These are phyloP conservation scores for Hypoxylon fragiforme DNA, from an alignment of 495 filamentous ascomycete species.

Conservation along the genomic window DNA sequence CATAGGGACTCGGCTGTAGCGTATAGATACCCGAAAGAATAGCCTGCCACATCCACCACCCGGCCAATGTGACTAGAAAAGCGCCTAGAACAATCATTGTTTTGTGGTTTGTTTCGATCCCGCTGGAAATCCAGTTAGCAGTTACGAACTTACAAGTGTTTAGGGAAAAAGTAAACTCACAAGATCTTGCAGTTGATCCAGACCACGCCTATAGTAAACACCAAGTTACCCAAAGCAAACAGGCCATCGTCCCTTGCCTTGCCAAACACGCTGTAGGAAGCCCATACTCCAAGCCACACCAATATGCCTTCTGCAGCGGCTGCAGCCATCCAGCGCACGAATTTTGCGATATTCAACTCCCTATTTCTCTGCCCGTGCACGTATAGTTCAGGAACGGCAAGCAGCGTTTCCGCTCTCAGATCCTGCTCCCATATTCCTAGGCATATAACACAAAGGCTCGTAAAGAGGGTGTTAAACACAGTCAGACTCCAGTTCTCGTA, in stretches of 20 bases:
- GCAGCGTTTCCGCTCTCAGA: constrained; percentile 73
- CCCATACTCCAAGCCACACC: constrained; percentile 74
- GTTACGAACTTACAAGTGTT: background rate
- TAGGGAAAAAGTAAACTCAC: constrained; percentile 49
- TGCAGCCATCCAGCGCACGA: constrained; percentile 78
- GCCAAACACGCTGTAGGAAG: constrained; percentile 59
- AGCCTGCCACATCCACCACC: constrained; percentile 70
- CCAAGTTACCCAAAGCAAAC: constrained; percentile 75
- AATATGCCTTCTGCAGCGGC: constrained; percentile 73
- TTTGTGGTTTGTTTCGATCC: constrained; percentile 82
- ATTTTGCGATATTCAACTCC: constrained; percentile 76
- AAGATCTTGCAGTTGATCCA: constrained; percentile 78
- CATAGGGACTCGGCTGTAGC: constrained; percentile 65
- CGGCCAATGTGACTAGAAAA: constrained; percentile 59
- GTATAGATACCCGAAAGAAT: constrained; percentile 69
- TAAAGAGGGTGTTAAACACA: constrained; percentile 92
- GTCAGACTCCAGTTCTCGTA: constrained; percentile 84
- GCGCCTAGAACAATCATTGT: constrained; percentile 63
- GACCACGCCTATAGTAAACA: constrained; percentile 70
- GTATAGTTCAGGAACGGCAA: constrained; percentile 90
- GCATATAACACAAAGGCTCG: constrained; percentile 84
- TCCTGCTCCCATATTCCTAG: constrained; percentile 88
- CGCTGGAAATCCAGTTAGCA: constrained; percentile 34
- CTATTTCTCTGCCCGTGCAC: constrained; percentile 73
- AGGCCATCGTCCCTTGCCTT: constrained; percentile 55